A percentile compares a stretch with the other conserved stretches of the same genome.
Evolutionary conservation across 352 stramenopile genomes (phyloP).

Genomic region (Pythium folliculosum): DNA sequence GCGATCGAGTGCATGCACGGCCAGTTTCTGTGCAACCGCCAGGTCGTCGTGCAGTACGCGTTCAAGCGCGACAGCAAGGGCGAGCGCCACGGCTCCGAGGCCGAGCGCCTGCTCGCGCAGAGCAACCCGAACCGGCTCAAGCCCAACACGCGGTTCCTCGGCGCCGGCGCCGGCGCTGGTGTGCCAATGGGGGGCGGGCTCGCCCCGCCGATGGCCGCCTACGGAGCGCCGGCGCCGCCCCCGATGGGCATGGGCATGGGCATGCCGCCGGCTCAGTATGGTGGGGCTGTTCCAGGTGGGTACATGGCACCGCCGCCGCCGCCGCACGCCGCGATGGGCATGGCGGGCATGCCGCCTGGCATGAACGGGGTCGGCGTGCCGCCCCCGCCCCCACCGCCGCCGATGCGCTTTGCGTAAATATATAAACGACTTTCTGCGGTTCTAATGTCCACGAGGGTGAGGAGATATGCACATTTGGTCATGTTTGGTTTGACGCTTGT

Average conservation of each 20-base stretch:
- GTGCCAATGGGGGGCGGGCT: too few species aligned
- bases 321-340: slow-evolving; percentile 25
- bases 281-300: slow-evolving; percentile 5
- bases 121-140: slow-evolving; percentile 82
- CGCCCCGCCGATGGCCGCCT: slow-evolving; percentile 9
- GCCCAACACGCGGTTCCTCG: slow-evolving; percentile 74
- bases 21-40: slow-evolving; percentile 97
- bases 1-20: slow-evolving; percentile 99
- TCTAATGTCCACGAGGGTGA: not conserved
- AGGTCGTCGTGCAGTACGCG: slow-evolving; percentile 98
- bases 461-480: not conserved
- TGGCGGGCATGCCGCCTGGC: slow-evolving; percentile 24
- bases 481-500: not conserved
- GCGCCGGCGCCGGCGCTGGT: not conserved
- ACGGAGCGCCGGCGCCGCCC: slow-evolving; percentile 34
- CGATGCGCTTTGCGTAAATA: slow-evolving; percentile 36
- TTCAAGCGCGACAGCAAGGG: slow-evolving; percentile 97
- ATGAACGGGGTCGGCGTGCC: slow-evolving; percentile 31
- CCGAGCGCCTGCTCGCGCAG: slow-evolving; percentile 84
- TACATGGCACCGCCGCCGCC: slow-evolving; percentile 42
- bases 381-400: slow-evolving; percentile 44
- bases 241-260: slow-evolving; percentile 27
- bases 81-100: slow-evolving; percentile 91
- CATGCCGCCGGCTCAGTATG: not conserved
- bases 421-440: not conserved